Evolutionary conservation across 805 yeast genomes (phyloP).

Genomic region (Yamadazyma sp.): DNA sequence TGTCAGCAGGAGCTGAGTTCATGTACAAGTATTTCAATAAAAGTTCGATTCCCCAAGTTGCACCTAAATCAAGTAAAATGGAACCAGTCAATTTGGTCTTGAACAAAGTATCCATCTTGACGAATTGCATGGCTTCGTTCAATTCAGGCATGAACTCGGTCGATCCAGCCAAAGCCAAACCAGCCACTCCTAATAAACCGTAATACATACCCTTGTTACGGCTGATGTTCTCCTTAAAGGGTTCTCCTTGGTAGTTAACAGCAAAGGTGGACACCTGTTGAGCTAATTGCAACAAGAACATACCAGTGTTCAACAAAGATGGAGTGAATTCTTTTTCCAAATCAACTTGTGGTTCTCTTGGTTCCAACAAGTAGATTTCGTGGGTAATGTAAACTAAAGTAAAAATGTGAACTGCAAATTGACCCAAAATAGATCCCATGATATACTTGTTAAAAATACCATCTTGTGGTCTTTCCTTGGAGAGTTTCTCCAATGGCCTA

Average conservation of each 20-base stretch:
- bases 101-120: conserved; percentile 75
- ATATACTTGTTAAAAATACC: conserved; percentile 94
- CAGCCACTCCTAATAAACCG: conserved; percentile 89
- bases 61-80: conserved; percentile 72
- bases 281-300: conserved; percentile 88
- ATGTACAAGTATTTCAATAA: conserved; percentile 81
- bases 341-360: conserved; percentile 88
- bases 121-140: conserved; percentile 89
- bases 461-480: conserved; percentile 94
- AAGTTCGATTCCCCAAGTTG: conserved; percentile 75
- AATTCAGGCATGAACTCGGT: conserved; percentile 94
- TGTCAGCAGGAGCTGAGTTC: conserved; percentile 91
- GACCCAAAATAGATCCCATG: conserved; percentile 97
- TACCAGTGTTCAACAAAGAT: conserved; percentile 91
- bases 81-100: conserved; percentile 73
- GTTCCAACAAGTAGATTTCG: conserved; percentile 85
- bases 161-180: conserved; percentile 83
- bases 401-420: conserved; percentile 87
- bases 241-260: conserved; percentile 95
- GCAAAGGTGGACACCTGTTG: conserved; percentile 98
- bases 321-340: conserved; percentile 87
- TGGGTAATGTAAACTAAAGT: conserved; percentile 79
- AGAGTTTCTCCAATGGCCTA: conserved; percentile 81
- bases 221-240: conserved; percentile 86
- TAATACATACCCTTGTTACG: conserved; percentile 97